These are phyloP conservation scores for Clitopilus hobsonii DNA, from an alignment of 768 basidiomycete genomes.

Conservation along the genomic window DNA sequence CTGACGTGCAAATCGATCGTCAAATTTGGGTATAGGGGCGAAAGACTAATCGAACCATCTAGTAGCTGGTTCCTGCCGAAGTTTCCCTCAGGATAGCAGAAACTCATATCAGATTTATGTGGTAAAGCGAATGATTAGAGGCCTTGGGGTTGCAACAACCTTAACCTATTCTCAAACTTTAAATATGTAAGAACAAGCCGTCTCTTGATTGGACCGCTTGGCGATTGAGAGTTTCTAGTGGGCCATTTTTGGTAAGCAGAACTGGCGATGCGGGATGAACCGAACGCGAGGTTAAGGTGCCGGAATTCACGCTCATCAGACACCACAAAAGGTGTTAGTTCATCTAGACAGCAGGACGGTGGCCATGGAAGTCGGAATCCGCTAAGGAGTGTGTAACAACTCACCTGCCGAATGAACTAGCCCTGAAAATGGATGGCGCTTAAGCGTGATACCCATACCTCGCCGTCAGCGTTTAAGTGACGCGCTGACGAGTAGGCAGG, in stretches of 20 bases:
- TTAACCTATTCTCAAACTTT: slow-evolving; percentile 82
- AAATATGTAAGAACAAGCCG: slow-evolving; percentile 83
- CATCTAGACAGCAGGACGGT: slow-evolving; percentile 86
- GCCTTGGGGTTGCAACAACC: slow-evolving; percentile 86
- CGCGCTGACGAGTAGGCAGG: slow-evolving; percentile 72
- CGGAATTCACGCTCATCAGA: slow-evolving; percentile 82
- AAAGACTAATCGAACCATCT: slow-evolving; percentile 95
- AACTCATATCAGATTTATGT: slow-evolving; percentile 57
- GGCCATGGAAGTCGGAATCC: slow-evolving; percentile 84
- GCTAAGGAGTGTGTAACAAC: slow-evolving; percentile 87
- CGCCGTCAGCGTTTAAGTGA: slow-evolving; percentile 71
- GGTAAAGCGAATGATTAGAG: slow-evolving; percentile 90
- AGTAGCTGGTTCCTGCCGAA: slow-evolving; percentile 92
- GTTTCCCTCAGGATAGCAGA: slow-evolving; percentile 69
- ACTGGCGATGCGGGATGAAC: slow-evolving; percentile 67
- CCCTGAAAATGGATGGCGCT: slow-evolving; percentile 91
- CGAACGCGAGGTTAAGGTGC: slow-evolving; percentile 72
- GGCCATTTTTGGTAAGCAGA: slow-evolving; percentile 79
- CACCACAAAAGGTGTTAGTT: slow-evolving; percentile 84
- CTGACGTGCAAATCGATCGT: slow-evolving; percentile 96
- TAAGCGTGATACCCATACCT: slow-evolving; percentile 83
- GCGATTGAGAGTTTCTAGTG: slow-evolving; percentile 78
- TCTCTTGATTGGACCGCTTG: slow-evolving; percentile 80
- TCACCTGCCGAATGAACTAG: slow-evolving; percentile 89
- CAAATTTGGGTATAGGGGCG: slow-evolving; percentile 94